Base-by-base conservation (phyloP, 2,329 filamentous ascomycete species). In the Penicillium glabrum region DNA sequence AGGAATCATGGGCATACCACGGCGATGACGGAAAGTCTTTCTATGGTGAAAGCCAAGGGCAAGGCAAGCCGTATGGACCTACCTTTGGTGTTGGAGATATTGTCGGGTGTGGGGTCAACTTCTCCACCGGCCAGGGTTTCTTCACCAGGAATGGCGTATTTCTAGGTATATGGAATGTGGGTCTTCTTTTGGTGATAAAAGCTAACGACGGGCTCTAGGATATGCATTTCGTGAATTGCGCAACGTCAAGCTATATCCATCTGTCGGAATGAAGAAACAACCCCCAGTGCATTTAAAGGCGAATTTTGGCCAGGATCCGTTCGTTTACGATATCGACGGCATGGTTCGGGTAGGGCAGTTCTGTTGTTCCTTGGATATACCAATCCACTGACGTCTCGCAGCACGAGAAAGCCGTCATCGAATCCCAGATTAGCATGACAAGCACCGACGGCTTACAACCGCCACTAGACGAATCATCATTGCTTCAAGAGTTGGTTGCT, bases 251-350 rank as follows among this genome's bases (percentile, higher is more conserved):
- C 67, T 80, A 8, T 81, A 75, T 66, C 86, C 86, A 1, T 83
- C 82, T 0, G 79, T 88, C 21, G 86, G 86, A n/a, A 84, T 88
- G 81, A 88, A 87, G 74, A 86, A 85, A 55, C 71, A 79, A 63
- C 79, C 82, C 1, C 80, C 80, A 49, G 83, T 86, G 55, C 83
- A 84, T 59, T 66, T 88, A 23, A 78, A 77, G 44, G 82, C 80
- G 33, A 88, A 88, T 68, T 87, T 88, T 69, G 86, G 86, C 33
- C 83, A 85, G 73, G 84, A 83, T 52, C 89, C 89, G 3, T 98
- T 98, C 73, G 83, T 91, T 45, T 99, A 89, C 76, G 90, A 97
- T 72, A 98, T 99, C 65, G 91, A 97, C 73, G 84, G 85, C 58
- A 85, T 95, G 82, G 88, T 96, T 79, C 83, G 83, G 79, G 90